Conservation (phyloP, 805 yeast species). For the Zygoascus ofunaensis region DNA sequence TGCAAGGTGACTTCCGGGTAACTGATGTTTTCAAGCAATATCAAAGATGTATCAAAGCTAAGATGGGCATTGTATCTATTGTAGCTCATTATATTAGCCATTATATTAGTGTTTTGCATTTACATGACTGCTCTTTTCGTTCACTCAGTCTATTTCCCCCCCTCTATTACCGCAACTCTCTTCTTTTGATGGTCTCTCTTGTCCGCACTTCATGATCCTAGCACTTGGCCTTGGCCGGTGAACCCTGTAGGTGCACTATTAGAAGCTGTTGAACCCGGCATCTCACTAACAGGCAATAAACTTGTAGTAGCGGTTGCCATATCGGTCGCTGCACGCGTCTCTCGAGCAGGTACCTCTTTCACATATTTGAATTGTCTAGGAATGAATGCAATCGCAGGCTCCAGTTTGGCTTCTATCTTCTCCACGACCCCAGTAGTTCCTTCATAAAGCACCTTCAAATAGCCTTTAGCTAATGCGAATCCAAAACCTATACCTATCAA, state of each 20-base stretch:
- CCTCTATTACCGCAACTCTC: too few species aligned
- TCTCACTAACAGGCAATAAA: background rate
- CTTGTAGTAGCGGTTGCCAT: background rate
- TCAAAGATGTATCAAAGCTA: too few species aligned
- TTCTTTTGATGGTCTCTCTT: too few species aligned
- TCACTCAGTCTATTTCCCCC: too few species aligned
- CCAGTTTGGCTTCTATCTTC: constrained; percentile 52
- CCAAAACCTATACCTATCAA: constrained; percentile 60
- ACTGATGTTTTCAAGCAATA: too few species aligned
- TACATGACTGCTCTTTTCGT: too few species aligned
- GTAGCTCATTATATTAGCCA: too few species aligned
- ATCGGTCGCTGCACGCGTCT: constrained; percentile 34
- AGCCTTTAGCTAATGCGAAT: constrained; percentile 44
- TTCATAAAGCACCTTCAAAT: constrained; percentile 44
- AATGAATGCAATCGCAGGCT: constrained; percentile 41
- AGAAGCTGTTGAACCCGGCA: too few species aligned
- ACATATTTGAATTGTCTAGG: constrained; percentile 48
- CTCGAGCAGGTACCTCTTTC: constrained; percentile 51
- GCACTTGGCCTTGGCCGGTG: background rate
- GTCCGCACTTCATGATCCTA: background rate
- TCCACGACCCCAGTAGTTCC: constrained; percentile 53
- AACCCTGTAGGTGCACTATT: too few species aligned
- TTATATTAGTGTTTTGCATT: too few species aligned
- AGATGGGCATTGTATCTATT: too few species aligned
- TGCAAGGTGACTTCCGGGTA: too few species aligned